phyloP scores from a whole-genome alignment of 2,329 filamentous ascomycete genomes.

The Colletotrichum sp. region DNA sequence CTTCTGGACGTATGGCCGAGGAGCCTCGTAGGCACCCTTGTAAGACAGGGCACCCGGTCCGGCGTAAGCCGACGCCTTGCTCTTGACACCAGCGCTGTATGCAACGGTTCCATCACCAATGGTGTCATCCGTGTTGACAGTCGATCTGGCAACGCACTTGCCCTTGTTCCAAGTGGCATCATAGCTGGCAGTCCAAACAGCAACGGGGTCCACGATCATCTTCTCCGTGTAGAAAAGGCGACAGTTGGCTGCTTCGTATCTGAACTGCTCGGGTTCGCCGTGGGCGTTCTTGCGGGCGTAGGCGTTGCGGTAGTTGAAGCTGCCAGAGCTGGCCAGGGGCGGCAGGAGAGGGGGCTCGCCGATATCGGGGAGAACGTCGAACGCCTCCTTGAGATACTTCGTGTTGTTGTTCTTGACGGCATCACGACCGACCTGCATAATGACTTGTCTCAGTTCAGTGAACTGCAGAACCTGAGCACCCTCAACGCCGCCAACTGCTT shows the following conservation, averaged over 20 bases:
- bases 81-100: constrained; percentile 1
- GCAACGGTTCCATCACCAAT: constrained; percentile 5
- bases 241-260: constrained; percentile 62
- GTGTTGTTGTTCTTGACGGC: constrained; percentile 7
- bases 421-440: not conserved
- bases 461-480: constrained; percentile 47
- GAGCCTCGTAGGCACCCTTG: constrained; percentile 1
- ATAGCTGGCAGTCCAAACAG: constrained; percentile 52
- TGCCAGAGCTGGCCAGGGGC: constrained; percentile 40
- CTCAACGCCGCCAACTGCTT: constrained; percentile 63
- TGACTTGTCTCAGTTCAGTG: constrained; percentile 22
- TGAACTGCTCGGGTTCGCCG: constrained; percentile 58
- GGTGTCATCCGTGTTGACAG: constrained; percentile 2
- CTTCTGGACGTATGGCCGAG: not conserved
- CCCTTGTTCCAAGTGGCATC: constrained; percentile 39
- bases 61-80: not conserved
- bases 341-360: constrained; percentile 8
- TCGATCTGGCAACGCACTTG: constrained; percentile 31
- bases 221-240: constrained; percentile 59
- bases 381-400: not conserved
- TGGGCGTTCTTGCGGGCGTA: constrained; percentile 24
- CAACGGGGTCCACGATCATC: constrained; percentile 51
- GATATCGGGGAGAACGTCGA: not conserved
- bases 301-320: constrained; percentile 48
- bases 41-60: constrained; percentile 13